These are phyloP conservation scores for Niveomyces coronatus DNA, from an alignment of 2,329 filamentous ascomycete species.

Conservation along the genomic window DNA sequence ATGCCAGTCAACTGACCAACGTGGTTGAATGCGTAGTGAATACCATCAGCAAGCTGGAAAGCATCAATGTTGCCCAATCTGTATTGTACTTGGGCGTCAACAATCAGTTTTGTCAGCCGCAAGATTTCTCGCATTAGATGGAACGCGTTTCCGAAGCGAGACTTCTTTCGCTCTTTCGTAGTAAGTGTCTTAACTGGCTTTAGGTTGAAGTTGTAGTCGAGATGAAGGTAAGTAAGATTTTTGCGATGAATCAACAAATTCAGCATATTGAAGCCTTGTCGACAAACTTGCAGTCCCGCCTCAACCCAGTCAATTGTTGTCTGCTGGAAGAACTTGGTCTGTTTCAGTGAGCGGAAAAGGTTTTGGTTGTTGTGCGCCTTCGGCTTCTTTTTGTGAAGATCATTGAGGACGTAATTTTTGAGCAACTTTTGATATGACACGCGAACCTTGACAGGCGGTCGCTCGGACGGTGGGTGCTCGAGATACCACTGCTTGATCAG, in stretches of 20 bases:
- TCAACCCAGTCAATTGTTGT: conserved; percentile 99
- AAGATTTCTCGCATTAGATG: conserved; percentile 98
- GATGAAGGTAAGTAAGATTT: conserved; percentile 94
- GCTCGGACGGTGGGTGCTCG: conserved; percentile 78
- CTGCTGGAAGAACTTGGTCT: conserved; percentile 99
- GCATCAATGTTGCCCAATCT: conserved; percentile 96
- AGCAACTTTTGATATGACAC: conserved; percentile 97
- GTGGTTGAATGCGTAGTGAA: conserved; percentile 98
- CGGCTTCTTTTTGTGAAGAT: conserved; percentile 88
- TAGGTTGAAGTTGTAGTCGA: conserved; percentile 99
- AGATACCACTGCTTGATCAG: conserved; percentile 98
- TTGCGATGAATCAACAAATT: conserved; percentile 96
- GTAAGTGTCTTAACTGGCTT: conserved; percentile 98
- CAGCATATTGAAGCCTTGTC: conserved; percentile 98
- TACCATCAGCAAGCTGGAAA: conserved; percentile 96
- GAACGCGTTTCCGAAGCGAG: conserved; percentile 96
- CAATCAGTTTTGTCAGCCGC: conserved; percentile 90
- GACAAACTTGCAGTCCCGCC: conserved; percentile 93
- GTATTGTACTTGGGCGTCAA: conserved; percentile 97
- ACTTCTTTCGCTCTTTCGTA: conserved; percentile 99
- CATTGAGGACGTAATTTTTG: conserved; percentile 92
- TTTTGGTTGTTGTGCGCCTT: conserved; percentile 96
- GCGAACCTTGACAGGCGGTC: conserved; percentile 88
- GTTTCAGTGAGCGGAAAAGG: conserved; percentile 77
- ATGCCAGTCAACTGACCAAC: conserved; percentile 97